phyloP scores from a whole-genome alignment of 768 basidiomycete genomes.

The Neoboletus magnificus region DNA sequence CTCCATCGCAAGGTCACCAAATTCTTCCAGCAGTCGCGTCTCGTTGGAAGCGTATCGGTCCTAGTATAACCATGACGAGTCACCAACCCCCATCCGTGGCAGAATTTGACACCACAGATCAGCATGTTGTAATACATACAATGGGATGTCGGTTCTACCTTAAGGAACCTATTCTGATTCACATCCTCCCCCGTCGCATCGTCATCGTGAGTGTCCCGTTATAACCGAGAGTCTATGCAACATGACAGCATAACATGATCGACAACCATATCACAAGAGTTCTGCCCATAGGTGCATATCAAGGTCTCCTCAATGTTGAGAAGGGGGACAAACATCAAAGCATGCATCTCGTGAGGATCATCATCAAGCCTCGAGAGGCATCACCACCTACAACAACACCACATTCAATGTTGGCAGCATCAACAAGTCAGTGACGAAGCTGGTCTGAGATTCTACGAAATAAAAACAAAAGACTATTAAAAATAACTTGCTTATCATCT shows the following conservation, averaged over 20 bases:
- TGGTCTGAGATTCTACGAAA: neutral
- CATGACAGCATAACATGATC: neutral
- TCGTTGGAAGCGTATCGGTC: neutral
- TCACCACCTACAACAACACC: neutral
- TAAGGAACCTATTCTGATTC: too few species aligned
- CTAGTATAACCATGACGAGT: neutral
- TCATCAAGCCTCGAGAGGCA: neutral
- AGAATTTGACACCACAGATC: neutral
- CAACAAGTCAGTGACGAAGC: neutral
- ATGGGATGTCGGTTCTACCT: neutral
- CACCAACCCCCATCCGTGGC: neutral
- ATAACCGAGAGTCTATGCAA: neutral
- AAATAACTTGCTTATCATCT: neutral
- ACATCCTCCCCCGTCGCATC: too few species aligned
- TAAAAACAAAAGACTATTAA: neutral
- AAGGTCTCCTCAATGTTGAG: too few species aligned
- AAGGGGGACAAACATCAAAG: neutral
- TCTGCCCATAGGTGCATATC: neutral
- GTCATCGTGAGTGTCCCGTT: too few species aligned
- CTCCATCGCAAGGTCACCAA: neutral
- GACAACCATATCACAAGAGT: neutral
- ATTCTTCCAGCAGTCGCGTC: neutral
- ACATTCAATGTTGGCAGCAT: neutral
- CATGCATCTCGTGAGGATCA: neutral
- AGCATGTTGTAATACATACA: too few species aligned